Conservation (phyloP, 257 asterid genomes). For the Phtheirospermum japonicum region DNA sequence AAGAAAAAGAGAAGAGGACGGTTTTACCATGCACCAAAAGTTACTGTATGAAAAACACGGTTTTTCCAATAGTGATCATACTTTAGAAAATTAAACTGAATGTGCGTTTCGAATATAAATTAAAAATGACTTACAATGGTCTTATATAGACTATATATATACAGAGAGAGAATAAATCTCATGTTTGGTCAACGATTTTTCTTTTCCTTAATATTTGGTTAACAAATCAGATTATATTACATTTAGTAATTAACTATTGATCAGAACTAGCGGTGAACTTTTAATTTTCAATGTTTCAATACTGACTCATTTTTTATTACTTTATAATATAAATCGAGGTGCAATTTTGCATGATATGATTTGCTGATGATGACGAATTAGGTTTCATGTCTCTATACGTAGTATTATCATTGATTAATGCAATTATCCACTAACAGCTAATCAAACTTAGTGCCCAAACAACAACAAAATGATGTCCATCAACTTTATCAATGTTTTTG, state of each 20-base stretch:
- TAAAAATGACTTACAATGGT: too few species aligned
- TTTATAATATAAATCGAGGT: not conserved
- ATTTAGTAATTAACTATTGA: too few species aligned
- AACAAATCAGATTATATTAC: too few species aligned
- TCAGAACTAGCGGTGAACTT: not conserved
- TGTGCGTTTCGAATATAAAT: too few species aligned
- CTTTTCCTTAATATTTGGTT: not conserved
- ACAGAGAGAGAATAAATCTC: not conserved
- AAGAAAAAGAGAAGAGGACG: too few species aligned
- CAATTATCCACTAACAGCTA: not conserved
- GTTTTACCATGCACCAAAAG: too few species aligned
- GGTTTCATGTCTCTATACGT: not conserved
- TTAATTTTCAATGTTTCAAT: not conserved
- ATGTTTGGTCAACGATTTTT: not conserved
- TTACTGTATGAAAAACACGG: too few species aligned
- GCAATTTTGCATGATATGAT: not conserved
- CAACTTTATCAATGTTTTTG: slow-evolving; percentile 8
- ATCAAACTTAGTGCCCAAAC: not conserved
- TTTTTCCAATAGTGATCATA: too few species aligned
- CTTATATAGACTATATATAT: too few species aligned
- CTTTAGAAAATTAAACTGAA: too few species aligned
- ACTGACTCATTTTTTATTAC: not conserved
- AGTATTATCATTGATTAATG: not conserved
- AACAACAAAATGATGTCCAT: slow-evolving; percentile 9
- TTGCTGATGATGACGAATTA: not conserved